Conservation (phyloP, 2,329 filamentous ascomycete genomes). For the Pseudofabraea citricarpa region DNA sequence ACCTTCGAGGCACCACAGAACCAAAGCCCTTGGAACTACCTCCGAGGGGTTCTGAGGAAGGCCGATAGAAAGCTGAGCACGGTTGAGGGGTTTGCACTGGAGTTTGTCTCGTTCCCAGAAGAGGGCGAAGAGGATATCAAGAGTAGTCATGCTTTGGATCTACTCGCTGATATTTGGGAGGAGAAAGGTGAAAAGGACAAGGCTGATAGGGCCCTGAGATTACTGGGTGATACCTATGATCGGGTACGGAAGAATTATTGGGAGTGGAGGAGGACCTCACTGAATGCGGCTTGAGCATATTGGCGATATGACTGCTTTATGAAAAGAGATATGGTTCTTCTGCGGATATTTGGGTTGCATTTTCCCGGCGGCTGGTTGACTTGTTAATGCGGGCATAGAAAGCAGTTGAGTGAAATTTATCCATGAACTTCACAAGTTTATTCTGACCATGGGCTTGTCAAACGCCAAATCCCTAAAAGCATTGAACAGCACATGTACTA, state of each 20-base stretch:
- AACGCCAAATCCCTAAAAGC: too few relatives aligned
- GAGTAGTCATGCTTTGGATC: conserved; percentile 65
- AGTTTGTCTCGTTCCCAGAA: conserved; percentile 46
- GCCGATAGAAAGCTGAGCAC: conserved; percentile 46
- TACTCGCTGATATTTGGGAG: conserved; percentile 61
- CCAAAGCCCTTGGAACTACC: conserved; percentile 89
- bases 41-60: conserved; percentile 70
- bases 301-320: too few relatives aligned
- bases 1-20: conserved; percentile 85
- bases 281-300: conserved; percentile 9
- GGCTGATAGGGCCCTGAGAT: conserved; percentile 64
- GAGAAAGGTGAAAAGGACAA: conserved; percentile 53
- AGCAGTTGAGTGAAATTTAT: too few relatives aligned
- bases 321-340: too few relatives aligned
- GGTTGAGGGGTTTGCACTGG: conserved; percentile 43
- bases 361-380: too few relatives aligned
- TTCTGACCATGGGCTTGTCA: too few relatives aligned
- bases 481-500: too few relatives aligned
- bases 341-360: too few relatives aligned
- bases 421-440: too few relatives aligned
- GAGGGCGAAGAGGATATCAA: conserved; percentile 45
- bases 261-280: conserved; percentile 58
- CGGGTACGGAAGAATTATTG: conserved; percentile 89
- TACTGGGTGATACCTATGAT: conserved; percentile 84
- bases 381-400: too few relatives aligned